Evolutionary conservation across 208 protist genomes (phyloP), one percentile per base, ranked within the genome.

Genomic region (Crithidia fasciculata): DNA sequence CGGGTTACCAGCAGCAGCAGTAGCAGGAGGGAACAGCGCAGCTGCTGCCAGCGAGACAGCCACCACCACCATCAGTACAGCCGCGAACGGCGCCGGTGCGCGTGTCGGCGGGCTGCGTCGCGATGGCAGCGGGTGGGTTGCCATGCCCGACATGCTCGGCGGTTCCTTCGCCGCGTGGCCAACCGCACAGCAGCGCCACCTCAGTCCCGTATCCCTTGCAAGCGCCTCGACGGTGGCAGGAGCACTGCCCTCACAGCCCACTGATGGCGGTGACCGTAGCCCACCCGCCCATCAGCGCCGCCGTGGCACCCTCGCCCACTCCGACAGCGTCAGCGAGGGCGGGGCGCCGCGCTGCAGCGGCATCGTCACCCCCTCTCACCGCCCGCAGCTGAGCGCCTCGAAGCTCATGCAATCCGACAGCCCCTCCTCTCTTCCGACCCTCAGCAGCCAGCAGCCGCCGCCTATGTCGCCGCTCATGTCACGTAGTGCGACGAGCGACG

Each of bases 151-250:
- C 10, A 8, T 70, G 18, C 28, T 53, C 39, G 65, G 43, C n/a
- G 65, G 52, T 8, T 53, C 54, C 2, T 70, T 61, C 19, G 53
- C 19, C 2, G 54, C 53, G 40, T 61, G 65, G 65, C n/a, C 65
- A 8, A 47, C 39, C 15, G 43, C 65, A 13, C 53, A 28, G 39
- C 49, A 44, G 37, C 47, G 13, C 5, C 19, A 18, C 19, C 47
- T 28, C 36, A 19, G 41, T 44, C 45, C 28, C 4, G 12, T 47
- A 5, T 49, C 16, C 12, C 50, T 28, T 28, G 28, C 28, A 28
- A 28, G 28, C 28, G 28, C 28, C 28, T 28, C 28, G 28, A 28
- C 28, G 28, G 28, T 28, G 28, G 28, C 28, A 28, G 28, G 28
- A 28, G 28, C 28, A 28, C 28, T 28, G 28, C 28, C 28, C 28